phyloP scores from a whole-genome alignment of 495 filamentous ascomycete species.

The Amphirosellinia nigrospora region DNA sequence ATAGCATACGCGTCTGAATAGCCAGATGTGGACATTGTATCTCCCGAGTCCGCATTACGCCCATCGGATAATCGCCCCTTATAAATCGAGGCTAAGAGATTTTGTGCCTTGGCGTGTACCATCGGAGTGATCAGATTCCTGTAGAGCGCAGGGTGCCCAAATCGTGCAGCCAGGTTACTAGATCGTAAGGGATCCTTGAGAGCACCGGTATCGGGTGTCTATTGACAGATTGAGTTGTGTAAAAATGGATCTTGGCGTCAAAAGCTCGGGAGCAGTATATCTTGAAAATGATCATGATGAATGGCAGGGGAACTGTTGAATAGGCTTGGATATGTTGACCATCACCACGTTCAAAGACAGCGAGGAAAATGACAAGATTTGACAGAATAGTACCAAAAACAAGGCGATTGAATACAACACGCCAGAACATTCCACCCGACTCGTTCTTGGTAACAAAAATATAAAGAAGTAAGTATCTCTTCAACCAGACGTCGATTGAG shows the following conservation, averaged over 20 bases:
- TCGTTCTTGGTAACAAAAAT: constrained; percentile 96
- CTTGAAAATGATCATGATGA: constrained; percentile 86
- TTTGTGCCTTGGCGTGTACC: constrained; percentile 89
- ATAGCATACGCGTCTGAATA: constrained; percentile 76
- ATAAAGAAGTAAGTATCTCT: constrained; percentile 95
- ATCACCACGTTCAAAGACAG: constrained; percentile 65
- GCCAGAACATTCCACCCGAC: constrained; percentile 94
- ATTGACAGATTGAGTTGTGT: constrained; percentile 67
- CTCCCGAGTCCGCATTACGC: constrained; percentile 59
- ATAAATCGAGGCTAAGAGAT: constrained; percentile 80
- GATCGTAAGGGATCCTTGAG: constrained; percentile 54
- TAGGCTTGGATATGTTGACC: constrained; percentile 63
- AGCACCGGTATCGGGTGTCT: constrained; percentile 50
- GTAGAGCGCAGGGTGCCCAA: constrained; percentile 91
- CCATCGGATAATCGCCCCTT: constrained; percentile 73
- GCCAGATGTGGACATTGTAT: constrained; percentile 63
- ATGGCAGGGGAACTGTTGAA: constrained; percentile 75
- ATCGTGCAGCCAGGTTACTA: constrained; percentile 79
- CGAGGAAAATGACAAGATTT: constrained; percentile 78
- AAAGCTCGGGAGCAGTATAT: constrained; percentile 77
- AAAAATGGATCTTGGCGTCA: constrained; percentile 78
- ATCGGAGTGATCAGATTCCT: constrained; percentile 90
- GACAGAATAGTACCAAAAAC: constrained; percentile 81
- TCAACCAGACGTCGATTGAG: constrained; percentile 81
- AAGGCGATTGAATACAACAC: constrained; percentile 86